phyloP scores from a whole-genome alignment of 2,329 filamentous ascomycete species.

The Aspergillus puulaauensis region DNA sequence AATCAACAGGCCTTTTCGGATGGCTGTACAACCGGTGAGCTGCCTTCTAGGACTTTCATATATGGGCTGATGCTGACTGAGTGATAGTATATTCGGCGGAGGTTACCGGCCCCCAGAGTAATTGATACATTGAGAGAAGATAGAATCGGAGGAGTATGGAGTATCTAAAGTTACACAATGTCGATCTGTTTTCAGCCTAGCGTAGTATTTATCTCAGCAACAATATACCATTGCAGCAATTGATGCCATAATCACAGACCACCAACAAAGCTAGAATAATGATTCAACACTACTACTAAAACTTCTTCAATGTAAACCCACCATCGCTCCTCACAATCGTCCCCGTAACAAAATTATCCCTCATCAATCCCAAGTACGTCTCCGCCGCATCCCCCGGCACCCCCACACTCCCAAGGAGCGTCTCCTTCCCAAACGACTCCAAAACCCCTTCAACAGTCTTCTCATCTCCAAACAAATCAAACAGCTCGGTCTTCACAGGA shows the following conservation, averaged over 20 bases:
- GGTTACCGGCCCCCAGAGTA: neutral
- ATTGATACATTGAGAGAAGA: neutral
- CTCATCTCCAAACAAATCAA: constrained; percentile 17
- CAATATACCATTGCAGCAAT: neutral
- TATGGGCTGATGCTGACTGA: neutral
- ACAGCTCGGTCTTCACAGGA: constrained; percentile 41
- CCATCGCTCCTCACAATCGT: constrained; percentile 35
- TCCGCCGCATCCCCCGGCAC: constrained; percentile 42
- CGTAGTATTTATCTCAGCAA: neutral
- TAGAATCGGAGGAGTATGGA: neutral
- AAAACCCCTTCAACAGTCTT: constrained; percentile 25
- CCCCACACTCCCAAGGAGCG: constrained; percentile 27
- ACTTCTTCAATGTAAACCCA: constrained; percentile 31
- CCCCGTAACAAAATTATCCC: constrained; percentile 42
- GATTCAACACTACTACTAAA: no score
- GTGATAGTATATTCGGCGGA: neutral
- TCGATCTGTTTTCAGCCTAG: neutral
- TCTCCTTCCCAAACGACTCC: constrained; percentile 18
- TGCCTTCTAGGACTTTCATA: neutral
- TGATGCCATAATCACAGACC: neutral
- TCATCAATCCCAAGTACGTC: constrained; percentile 47
- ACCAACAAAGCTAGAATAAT: no score
- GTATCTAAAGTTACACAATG: neutral
- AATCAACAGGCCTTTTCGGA: constrained; percentile 14
- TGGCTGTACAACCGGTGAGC: constrained; percentile 26